Conservation (phyloP, 2,329 filamentous ascomycete species). For the Aureobasidium sp. region DNA sequence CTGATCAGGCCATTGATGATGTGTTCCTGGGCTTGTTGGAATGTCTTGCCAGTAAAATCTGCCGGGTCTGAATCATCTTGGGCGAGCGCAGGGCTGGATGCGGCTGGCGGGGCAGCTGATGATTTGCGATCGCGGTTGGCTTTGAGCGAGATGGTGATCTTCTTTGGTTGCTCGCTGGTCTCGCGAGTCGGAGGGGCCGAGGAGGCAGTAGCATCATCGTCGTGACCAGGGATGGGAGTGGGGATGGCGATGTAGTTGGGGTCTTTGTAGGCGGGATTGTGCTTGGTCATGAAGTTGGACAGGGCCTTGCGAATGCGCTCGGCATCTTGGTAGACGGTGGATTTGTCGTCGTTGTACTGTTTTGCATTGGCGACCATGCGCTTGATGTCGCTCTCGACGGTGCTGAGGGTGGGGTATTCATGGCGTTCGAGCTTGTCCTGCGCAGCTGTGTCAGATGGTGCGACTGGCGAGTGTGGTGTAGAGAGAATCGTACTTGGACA, state of each 20-base stretch:
- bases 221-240: constrained; percentile 61
- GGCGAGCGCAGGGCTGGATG: not conserved
- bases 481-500: constrained; percentile 51
- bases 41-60: constrained; percentile 64
- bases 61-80: constrained; percentile 5
- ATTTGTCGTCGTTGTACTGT: constrained; percentile 68
- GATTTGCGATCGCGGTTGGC: constrained; percentile 15
- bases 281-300: constrained; percentile 79
- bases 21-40: constrained; percentile 82
- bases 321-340: constrained; percentile 71
- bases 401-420: constrained; percentile 63
- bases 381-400: constrained; percentile 79
- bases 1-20: constrained; percentile 67
- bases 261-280: constrained; percentile 74
- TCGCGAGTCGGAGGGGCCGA: constrained; percentile 10
- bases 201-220: not conserved
- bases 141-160: constrained; percentile 18
- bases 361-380: constrained; percentile 84
- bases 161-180: constrained; percentile 22
- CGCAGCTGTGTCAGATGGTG: not conserved
- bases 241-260: constrained; percentile 63
- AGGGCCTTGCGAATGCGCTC: constrained; percentile 80
- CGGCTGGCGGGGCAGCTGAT: not conserved
- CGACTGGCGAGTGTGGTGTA: not conserved
- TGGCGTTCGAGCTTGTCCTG: constrained; percentile 59